Evolutionary conservation across 805 yeast genomes (phyloP), one percentile per base, ranked within the genome.

Genomic region (Tetrapisispora fleetii): DNA sequence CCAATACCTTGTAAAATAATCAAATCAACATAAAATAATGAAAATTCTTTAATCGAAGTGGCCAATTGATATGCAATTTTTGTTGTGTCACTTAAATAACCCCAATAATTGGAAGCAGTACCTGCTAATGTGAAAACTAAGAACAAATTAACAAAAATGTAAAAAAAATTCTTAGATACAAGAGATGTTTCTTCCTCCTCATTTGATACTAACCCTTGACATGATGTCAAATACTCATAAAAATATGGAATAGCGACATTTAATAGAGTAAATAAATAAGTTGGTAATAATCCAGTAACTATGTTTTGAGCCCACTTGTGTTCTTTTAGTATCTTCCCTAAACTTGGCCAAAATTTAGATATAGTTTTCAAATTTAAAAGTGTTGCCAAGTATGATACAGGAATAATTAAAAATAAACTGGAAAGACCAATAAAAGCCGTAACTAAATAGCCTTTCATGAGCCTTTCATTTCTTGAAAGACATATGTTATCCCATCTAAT

Each of bases 81-180:
- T 1, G 95, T 85, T 1, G 97, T 88, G 60, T 93, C 98, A 62
- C 87, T 85, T 46, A 90, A 71, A 52, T 80, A 79, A 40, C 84
- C 82, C 86, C 87, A 81, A 54, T 80, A 79, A 55, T 80, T 80
- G 6, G 93, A 81, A 1, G 93, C 91, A 0, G 96, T 87, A 53
- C 96, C 96, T 8, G 95, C 95, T 58, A 90, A 76, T 1, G 98
- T 91, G 70, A 93, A 93, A 27, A 91, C 95, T 60, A 91, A 72
- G 62, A 91, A 93, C 76, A 93, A 74, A 65, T 91, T 91, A 54
- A 91, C 95, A 68, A 93, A 93, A 36, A 90, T 85, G 66, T 89
- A 93, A 63, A 93, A 90, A 68, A 90, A 91, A 70, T 93, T 93
- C 67, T 91, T 91, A 27, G 93, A 81, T 2, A 91, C 95, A 22